phyloP scores from a whole-genome alignment of 805 yeast species.

The Yarrowia osloensis region DNA sequence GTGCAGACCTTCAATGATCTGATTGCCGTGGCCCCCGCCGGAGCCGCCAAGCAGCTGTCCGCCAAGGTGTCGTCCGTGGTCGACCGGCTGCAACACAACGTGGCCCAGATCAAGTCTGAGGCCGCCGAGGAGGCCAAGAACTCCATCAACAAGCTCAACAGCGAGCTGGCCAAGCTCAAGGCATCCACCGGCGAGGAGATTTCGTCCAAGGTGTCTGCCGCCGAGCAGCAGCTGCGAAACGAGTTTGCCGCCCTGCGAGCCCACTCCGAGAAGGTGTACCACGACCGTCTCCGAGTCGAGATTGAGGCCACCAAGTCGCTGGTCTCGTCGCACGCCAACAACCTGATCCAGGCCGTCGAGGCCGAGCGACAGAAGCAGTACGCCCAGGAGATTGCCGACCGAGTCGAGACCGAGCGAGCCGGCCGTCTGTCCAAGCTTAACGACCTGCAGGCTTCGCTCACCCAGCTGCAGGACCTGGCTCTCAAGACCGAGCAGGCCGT shows the following conservation, averaged over 20 bases:
- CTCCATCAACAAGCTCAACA: slow-evolving; percentile 31
- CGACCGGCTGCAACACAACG: slow-evolving; percentile 36
- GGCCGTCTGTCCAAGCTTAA: slow-evolving; percentile 73
- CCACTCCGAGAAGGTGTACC: slow-evolving; percentile 27
- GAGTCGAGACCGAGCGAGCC: slow-evolving; percentile 72
- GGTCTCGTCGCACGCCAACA: slow-evolving; percentile 69
- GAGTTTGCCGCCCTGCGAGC: slow-evolving; percentile 34
- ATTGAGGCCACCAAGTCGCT: slow-evolving; percentile 66
- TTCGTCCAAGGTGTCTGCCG: slow-evolving; percentile 53
- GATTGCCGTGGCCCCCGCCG: slow-evolving; percentile 32
- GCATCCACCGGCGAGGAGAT: slow-evolving; percentile 25
- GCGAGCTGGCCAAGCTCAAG: slow-evolving; percentile 34
- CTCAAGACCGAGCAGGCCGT: slow-evolving; percentile 46
- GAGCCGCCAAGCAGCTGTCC: slow-evolving; percentile 35
- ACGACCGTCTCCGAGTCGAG: slow-evolving; percentile 46
- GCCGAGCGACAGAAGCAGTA: slow-evolving; percentile 69
- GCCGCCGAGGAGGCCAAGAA: slow-evolving; percentile 23
- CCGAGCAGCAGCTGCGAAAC: slow-evolving; percentile 63
- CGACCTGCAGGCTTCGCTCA: slow-evolving; percentile 59
- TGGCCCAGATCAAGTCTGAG: slow-evolving; percentile 34
- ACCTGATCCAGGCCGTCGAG: slow-evolving; percentile 66
- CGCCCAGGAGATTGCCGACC: slow-evolving; percentile 56
- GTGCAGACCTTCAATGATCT: slow-evolving; percentile 24
- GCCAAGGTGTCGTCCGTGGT: slow-evolving; percentile 37
- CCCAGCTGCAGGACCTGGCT: slow-evolving; percentile 51